Base-by-base conservation (phyloP, 106 monocot species). In the Allium sativum region DNA sequence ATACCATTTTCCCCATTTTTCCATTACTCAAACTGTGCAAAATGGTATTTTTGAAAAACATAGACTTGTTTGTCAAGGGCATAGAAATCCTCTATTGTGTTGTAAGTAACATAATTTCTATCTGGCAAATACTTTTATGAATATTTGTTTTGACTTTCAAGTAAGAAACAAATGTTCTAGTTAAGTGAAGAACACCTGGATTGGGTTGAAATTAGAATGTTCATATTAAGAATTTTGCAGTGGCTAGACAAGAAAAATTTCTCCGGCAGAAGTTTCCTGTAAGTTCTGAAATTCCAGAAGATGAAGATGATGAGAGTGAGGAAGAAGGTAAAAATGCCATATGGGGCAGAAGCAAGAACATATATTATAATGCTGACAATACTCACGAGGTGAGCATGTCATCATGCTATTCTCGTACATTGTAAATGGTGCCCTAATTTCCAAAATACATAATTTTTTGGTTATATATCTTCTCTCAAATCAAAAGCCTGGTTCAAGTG, bases 341-440 rank as follows among this genome's bases (percentile, higher is more conserved):
- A 9, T 89, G 89, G 89, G 88, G 88, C 44, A 73, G 82, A 56
- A 76, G 68, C n/a, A 93, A 82, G 59, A 64, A 52, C 18, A 51
- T 60, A 42, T 85, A 89, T 72, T 86, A 89, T 73, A 52, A 55
- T 74, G 85, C 73, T 19, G 93, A 89, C 41, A 85, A 85, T 72
- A 48, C 74, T 70, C 83, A 87, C 53, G 75, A 72, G 67, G 92
- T 87, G 84, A 87, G 73, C 62, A 48, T 19, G 8, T 16, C 6
- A 55, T 58, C 40, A 48, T 8, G 46, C 44, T 43, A 68, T 43
- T 55, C 50, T 0, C 19, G 42, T 6, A 21, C 21, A 64, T 7
- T 31, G 47, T 6, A 55, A 45, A 9, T 15, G 46, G 63, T 21
- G 54, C 17, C 6, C 9, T 42, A 19, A 45, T 10, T 62, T 10